Evolutionary conservation across 116 monocot species (phyloP).

Genomic region (Zostera marina): DNA sequence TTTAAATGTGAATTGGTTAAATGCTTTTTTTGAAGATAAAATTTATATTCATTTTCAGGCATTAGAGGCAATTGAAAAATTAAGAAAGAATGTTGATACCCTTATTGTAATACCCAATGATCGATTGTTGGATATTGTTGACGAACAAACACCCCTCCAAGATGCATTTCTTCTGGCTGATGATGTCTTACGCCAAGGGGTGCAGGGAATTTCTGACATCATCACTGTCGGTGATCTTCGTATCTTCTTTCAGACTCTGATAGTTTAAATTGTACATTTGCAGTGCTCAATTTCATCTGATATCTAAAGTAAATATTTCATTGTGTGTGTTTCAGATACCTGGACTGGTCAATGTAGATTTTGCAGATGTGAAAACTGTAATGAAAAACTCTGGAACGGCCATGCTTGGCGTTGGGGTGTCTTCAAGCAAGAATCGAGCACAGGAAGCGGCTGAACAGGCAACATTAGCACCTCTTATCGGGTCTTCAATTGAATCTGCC

Average conservation of each 20-base stretch:
- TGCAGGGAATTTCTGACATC: constrained; percentile 94
- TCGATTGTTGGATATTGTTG: constrained; percentile 63
- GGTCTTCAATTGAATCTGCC: constrained; percentile 64
- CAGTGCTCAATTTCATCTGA: background rate
- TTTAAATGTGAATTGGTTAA: too few relatives aligned
- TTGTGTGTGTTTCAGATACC: constrained; percentile 35
- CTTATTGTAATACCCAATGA: constrained; percentile 97
- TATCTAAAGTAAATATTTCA: background rate
- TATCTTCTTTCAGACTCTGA: background rate
- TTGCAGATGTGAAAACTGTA: constrained; percentile 83
- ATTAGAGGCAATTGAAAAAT: constrained; percentile 73
- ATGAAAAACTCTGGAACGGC: constrained; percentile 91
- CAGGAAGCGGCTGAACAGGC: constrained; percentile 85
- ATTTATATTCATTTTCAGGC: constrained; percentile 27
- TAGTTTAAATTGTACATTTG: background rate
- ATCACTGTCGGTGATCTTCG: constrained; percentile 36
- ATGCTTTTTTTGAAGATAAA: too few relatives aligned
- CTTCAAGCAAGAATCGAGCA: constrained; percentile 72
- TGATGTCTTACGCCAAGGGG: constrained; percentile 91
- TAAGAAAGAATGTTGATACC: constrained; percentile 83
- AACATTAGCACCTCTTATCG: constrained; percentile 65
- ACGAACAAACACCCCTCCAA: constrained; percentile 82
- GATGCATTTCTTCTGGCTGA: constrained; percentile 91
- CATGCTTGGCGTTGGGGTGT: constrained; percentile 83
- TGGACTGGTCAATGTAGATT: constrained; percentile 84